Percentiles rank a stretch among this genome's conserved stretches.
phyloP scores from a whole-genome alignment of 2,329 filamentous ascomycete genomes.

The Cladobotryum mycophilum region DNA sequence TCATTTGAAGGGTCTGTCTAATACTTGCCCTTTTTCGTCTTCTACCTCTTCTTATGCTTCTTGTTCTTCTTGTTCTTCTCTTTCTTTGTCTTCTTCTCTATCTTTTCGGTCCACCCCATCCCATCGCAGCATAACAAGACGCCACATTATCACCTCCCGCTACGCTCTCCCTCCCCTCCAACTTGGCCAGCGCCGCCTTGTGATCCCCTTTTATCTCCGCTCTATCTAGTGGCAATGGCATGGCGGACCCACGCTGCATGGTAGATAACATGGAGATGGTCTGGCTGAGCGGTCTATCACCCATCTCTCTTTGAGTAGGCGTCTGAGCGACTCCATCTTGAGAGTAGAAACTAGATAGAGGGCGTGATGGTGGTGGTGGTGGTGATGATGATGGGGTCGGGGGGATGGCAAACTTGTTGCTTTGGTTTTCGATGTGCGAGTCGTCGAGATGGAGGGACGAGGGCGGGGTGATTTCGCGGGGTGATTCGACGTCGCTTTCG shows the following conservation, averaged over 20 bases:
- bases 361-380: neutral
- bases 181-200: neutral
- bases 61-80: neutral
- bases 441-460: neutral
- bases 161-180: neutral
- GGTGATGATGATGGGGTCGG: neutral
- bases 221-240: neutral
- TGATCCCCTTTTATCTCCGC: neutral
- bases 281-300: neutral
- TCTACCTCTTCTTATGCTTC: too few species aligned
- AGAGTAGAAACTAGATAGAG: too few species aligned
- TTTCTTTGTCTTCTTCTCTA: too few species aligned
- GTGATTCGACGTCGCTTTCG: neutral
- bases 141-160: neutral
- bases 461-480: neutral
- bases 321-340: too few species aligned
- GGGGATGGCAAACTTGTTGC: neutral
- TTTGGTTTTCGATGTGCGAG: neutral
- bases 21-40: neutral
- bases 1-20: neutral
- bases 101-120: conserved; percentile 1
- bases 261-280: neutral
- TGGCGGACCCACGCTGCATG: neutral
- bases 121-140: conserved; percentile 9
- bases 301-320: neutral